Conservation (phyloP, 2,329 filamentous ascomycete species). For the Trichoderma gracile region DNA sequence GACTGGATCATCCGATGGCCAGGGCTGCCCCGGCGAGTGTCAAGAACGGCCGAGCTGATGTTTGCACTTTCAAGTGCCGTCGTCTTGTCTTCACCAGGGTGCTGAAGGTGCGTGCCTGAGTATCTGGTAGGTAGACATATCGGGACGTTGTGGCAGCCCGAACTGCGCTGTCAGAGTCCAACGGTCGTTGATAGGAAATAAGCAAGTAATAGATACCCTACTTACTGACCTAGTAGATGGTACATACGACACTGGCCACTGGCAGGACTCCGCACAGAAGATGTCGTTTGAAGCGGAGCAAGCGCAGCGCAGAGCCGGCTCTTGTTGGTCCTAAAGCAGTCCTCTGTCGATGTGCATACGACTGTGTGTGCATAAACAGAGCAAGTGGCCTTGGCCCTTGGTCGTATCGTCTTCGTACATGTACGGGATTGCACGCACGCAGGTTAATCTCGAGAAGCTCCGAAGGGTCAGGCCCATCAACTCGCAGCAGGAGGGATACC, state of each 20-base stretch:
- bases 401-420: not conserved
- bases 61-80: not conserved
- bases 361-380: constrained; percentile 14
- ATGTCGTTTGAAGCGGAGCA: not conserved
- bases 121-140: not conserved
- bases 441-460: constrained; percentile 9
- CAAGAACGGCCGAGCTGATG: constrained; percentile 18
- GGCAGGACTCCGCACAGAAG: no score
- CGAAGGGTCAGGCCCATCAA: not conserved
- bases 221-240: no score
- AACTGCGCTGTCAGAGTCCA: not conserved
- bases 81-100: not conserved
- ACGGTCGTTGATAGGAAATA: not conserved
- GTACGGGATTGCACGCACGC: not conserved
- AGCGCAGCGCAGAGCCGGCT: constrained; percentile 4
- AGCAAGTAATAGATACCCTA: no score
- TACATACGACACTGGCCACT: no score
- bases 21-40: constrained; percentile 5
- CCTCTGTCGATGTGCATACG: constrained; percentile 8
- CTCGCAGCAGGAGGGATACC: not conserved
- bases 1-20: constrained; percentile 13
- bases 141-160: not conserved
- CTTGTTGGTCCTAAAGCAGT: not conserved
- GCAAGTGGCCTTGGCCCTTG: not conserved
- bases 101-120: not conserved